phyloP scores from a whole-genome alignment of 73 alveolate genomes.

The Paramecium sonneborni region DNA sequence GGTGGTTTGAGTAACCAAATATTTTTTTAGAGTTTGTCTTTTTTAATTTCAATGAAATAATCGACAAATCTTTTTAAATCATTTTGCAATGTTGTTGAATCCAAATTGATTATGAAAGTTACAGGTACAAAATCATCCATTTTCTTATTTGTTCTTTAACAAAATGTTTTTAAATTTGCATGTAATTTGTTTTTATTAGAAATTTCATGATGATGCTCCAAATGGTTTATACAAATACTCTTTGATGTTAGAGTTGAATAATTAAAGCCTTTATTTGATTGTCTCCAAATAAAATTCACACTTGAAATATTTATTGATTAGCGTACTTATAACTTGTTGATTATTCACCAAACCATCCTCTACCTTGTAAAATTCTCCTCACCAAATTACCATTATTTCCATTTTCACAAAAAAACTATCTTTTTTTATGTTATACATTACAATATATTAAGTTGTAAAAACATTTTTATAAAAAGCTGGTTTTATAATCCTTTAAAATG shows the following conservation, averaged over 20 bases:
- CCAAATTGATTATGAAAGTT: conserved; percentile 17
- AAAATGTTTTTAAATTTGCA: not conserved
- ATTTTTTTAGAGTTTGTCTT: not conserved
- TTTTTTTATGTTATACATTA: not conserved
- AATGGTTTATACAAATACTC: not conserved
- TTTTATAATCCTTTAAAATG: not conserved
- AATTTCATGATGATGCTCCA: conserved; percentile 17
- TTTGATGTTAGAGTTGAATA: not conserved
- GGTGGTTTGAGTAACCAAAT: conserved; percentile 65
- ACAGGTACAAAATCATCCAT: conserved; percentile 44
- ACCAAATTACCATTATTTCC: conserved; percentile 24
- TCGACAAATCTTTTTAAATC: conserved; percentile 25
- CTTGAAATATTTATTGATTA: not conserved
- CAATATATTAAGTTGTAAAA: not conserved
- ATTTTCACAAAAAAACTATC: conserved; percentile 33
- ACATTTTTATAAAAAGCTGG: not conserved
- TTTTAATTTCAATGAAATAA: not conserved
- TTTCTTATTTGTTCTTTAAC: not conserved
- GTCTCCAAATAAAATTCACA: conserved; percentile 33
- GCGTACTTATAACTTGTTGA: not conserved
- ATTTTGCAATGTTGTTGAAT: not conserved
- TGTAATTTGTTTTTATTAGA: not conserved
- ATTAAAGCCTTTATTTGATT: not conserved
- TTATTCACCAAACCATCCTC: conserved; percentile 47
- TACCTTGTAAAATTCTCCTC: not conserved